Percentiles rank a stretch among this genome's conserved stretches.
Conservation (phyloP, 352 stramenopile genomes). For the Pythium rishiriense region DNA sequence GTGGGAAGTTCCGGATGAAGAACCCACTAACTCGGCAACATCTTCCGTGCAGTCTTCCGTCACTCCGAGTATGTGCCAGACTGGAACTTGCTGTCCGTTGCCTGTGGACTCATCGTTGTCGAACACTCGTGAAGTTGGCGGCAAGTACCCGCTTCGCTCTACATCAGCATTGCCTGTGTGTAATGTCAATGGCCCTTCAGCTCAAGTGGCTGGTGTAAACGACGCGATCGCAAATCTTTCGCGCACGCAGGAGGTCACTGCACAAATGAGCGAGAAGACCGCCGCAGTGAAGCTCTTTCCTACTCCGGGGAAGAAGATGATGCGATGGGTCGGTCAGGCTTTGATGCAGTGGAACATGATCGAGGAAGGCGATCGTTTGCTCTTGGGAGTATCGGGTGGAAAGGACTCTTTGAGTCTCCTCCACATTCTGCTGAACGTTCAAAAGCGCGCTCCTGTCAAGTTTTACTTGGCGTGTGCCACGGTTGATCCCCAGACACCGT, state of each 20-base stretch:
- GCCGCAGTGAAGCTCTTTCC: slow-evolving; percentile 72
- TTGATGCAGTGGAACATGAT: slow-evolving; percentile 93
- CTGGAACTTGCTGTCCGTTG: slow-evolving; percentile 20
- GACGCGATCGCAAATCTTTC: slow-evolving; percentile 22
- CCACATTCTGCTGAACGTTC: slow-evolving; percentile 91
- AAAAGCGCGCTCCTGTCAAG: slow-evolving; percentile 87
- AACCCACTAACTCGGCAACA: neutral
- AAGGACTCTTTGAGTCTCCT: slow-evolving; percentile 96
- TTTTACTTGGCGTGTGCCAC: slow-evolving; percentile 94
- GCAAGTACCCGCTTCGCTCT: slow-evolving; percentile 31
- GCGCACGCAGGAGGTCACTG: slow-evolving; percentile 22
- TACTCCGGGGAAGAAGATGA: slow-evolving; percentile 44
- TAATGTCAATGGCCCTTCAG: slow-evolving; percentile 7
- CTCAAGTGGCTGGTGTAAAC: neutral
- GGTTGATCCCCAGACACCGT: slow-evolving; percentile 93
- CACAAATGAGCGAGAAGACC: slow-evolving; percentile 30
- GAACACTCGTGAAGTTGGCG: slow-evolving; percentile 34
- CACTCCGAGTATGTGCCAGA: slow-evolving; percentile 11
- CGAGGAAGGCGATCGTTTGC: slow-evolving; percentile 89
- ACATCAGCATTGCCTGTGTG: slow-evolving; percentile 27
- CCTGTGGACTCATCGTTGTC: neutral
- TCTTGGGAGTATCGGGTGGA: slow-evolving; percentile 92
- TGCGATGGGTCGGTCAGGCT: slow-evolving; percentile 61
- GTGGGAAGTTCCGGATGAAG: slow-evolving; percentile 31
- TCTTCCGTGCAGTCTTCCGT: neutral